Evolutionary conservation across 2,329 filamentous ascomycete species (phyloP).

Genomic region (Colletotrichum gloeosporioides): DNA sequence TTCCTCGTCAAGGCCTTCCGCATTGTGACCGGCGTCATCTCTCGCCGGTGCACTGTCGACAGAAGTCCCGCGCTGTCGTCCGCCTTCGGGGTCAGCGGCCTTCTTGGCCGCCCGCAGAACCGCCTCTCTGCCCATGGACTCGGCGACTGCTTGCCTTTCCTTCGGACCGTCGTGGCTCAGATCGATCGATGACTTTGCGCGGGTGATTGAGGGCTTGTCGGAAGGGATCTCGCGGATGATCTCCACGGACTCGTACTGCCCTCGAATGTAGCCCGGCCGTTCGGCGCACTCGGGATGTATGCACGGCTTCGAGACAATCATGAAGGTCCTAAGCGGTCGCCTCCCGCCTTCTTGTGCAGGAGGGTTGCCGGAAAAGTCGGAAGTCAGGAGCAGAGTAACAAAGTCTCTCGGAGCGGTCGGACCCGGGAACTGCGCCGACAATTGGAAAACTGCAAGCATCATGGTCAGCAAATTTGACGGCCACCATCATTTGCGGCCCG

Average conservation of each 20-base stretch:
- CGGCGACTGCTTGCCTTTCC: slow-evolving; percentile 28
- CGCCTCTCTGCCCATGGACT: slow-evolving; percentile 43
- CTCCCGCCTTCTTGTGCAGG: slow-evolving; percentile 27
- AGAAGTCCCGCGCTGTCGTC: slow-evolving; percentile 23
- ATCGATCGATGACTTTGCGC: slow-evolving; percentile 50
- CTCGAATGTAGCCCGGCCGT: slow-evolving; percentile 77
- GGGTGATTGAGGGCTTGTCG: slow-evolving; percentile 44
- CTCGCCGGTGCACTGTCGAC: slow-evolving; percentile 18
- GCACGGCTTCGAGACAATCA: slow-evolving; percentile 88
- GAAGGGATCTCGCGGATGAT: slow-evolving; percentile 83
- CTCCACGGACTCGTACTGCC: slow-evolving; percentile 90
- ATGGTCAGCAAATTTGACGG: slow-evolving; percentile 13
- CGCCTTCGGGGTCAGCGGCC: slow-evolving; percentile 38
- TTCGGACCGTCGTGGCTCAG: slow-evolving; percentile 37
- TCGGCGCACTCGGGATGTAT: slow-evolving; percentile 75
- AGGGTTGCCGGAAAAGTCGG: slow-evolving; percentile 53
- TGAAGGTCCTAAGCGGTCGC: slow-evolving; percentile 71
- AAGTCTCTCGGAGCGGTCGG: slow-evolving; percentile 90
- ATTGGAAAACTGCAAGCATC: slow-evolving; percentile 71
- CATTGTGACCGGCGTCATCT: slow-evolving; percentile 32
- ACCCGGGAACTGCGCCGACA: slow-evolving; percentile 89
- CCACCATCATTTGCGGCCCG: background rate
- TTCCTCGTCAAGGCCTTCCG: slow-evolving; percentile 28
- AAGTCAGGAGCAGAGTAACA: slow-evolving; percentile 78
- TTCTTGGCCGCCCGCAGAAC: slow-evolving; percentile 36